Conservation (phyloP, 345 rosid genomes). For the Bretschneidera sinensis region DNA sequence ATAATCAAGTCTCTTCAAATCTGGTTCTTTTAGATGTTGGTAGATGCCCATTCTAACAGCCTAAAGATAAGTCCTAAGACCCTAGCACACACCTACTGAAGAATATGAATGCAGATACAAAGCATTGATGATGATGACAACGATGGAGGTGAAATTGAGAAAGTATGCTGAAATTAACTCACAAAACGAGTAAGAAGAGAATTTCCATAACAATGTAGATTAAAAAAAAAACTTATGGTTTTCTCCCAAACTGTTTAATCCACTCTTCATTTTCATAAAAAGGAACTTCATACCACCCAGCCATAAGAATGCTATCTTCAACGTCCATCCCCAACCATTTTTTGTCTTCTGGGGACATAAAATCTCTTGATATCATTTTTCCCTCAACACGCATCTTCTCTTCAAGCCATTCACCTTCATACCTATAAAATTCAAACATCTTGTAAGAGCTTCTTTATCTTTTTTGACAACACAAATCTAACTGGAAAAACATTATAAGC, state of each 20-base stretch:
- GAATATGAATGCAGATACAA: neutral
- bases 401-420: constrained; percentile 99
- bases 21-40: no score
- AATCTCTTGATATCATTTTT: constrained; percentile 65
- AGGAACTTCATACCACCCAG: constrained; percentile 55
- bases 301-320: constrained; percentile 60
- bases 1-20: neutral
- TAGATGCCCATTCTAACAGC: neutral
- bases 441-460: neutral
- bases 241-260: constrained; percentile 63
- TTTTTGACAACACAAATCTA: neutral
- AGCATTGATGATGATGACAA: no score
- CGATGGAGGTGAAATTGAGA: no score
- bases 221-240: constrained; percentile 79
- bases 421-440: constrained; percentile 35
- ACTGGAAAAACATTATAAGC: neutral
- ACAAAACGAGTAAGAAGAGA: neutral
- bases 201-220: no score
- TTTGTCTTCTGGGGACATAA: constrained; percentile 80
- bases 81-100: neutral
- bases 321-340: constrained; percentile 94
- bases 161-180: neutral
- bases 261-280: constrained; percentile 73
- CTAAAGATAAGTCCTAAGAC: no score
- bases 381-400: constrained; percentile 91